Evolutionary conservation across 2,329 filamentous ascomycete species (phyloP).

Genomic region (Ceratocystis cacaofunesta): DNA sequence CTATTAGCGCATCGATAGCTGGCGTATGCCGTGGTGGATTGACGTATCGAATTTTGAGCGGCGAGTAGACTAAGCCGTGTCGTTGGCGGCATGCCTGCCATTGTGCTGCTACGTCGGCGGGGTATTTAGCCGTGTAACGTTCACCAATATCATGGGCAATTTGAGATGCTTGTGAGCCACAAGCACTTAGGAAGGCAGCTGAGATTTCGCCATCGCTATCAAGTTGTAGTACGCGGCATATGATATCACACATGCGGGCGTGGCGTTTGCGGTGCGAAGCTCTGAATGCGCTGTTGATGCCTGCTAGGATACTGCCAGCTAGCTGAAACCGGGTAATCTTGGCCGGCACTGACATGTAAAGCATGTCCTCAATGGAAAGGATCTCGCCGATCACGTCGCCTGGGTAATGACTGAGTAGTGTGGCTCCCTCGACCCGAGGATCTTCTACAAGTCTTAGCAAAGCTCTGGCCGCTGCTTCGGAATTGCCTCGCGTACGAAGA

Average conservation of each 20-base stretch:
- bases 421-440: slow-evolving; percentile 1
- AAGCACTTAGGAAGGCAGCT: neutral
- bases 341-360: slow-evolving; percentile 1
- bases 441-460: slow-evolving; percentile 8
- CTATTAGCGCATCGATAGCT: slow-evolving; percentile 9
- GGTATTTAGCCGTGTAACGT: neutral
- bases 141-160: slow-evolving; percentile 10
- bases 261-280: slow-evolving; percentile 7
- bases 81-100: neutral
- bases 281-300: neutral
- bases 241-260: slow-evolving; percentile 7
- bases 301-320: slow-evolving; percentile 7
- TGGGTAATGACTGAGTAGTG: neutral
- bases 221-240: slow-evolving; percentile 10
- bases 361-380: slow-evolving; percentile 10
- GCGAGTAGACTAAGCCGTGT: neutral
- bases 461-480: neutral
- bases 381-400: slow-evolving; percentile 3
- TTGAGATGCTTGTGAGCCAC: slow-evolving; percentile 1
- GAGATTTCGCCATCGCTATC: slow-evolving; percentile 8
- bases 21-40: slow-evolving; percentile 2
- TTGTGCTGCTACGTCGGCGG: neutral
- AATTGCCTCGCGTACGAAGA: slow-evolving; percentile 6
- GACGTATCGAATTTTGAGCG: slow-evolving; percentile 5
- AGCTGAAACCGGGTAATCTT: slow-evolving; percentile 7